Evolutionary conservation across 2,329 filamentous ascomycete genomes (phyloP), one percentile per base, ranked within the genome.

Genomic region (Aspergillus sp.): DNA sequence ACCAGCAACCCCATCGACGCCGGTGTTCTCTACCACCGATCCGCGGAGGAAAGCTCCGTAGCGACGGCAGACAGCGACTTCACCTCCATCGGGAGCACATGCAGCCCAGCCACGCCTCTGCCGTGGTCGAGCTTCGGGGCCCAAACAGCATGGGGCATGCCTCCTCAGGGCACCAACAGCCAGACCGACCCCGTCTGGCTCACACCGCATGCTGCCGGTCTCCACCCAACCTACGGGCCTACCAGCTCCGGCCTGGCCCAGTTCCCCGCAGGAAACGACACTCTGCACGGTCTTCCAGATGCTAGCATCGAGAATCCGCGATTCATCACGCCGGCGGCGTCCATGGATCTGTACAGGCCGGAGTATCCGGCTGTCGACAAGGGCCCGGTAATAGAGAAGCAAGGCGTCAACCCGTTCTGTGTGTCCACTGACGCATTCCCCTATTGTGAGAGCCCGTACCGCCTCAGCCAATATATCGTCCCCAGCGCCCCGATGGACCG

Each of bases 121-220:
- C 38, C 53, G 2, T 59, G 58, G 53, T n/a, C 51, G 8, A 32
- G 32, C 9, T 13, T 45, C n/a, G 49, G 46, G 33, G 9, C 36
- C 16, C 53, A 47, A 43, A 4, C 32, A 10, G 14, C 22, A 35
- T 55, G 50, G 42, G 47, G 48, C 11, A n/a, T 45, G 16, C 49
- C 55, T 11, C 33, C n/a, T 17, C 41, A 47, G 24, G 50, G 38
- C 11, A 8, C 6, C 16, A 10, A 42, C 24, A 30, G 22, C 2
- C 47, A 43, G 3, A 30, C n/a, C 24, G 41, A 44, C 22, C 8
- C 35, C 16, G 40, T 16, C 17, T 59, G 55, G 50, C 30, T 38
- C 19, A 33, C 49, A 14, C 40, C 22, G 26, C 24, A 42, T 11
- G 32, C 50, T 9, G 26, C 46, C 30, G 45, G 38, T 13, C 11